Evolutionary conservation across 495 filamentous ascomycete genomes (phyloP).

Genomic region (Penicillium lividum): DNA sequence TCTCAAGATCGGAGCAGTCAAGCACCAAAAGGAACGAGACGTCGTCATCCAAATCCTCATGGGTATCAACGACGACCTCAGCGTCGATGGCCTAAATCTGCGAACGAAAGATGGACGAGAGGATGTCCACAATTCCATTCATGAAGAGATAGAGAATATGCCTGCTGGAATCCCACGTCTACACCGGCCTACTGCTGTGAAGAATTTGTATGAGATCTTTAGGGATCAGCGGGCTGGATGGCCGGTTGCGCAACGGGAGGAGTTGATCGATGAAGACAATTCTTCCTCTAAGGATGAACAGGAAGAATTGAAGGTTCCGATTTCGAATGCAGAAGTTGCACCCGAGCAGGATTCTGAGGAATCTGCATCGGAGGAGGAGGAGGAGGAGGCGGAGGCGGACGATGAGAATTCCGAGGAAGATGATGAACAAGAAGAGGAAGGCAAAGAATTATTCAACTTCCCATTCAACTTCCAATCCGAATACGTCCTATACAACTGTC

Average conservation of each 20-base stretch:
- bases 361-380: too few species aligned
- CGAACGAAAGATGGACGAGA: background rate
- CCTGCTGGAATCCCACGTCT: background rate
- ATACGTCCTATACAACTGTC: background rate
- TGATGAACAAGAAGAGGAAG: background rate
- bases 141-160: background rate
- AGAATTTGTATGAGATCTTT: background rate
- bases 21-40: background rate
- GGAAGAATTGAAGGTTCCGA: too few species aligned
- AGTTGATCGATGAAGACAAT: background rate
- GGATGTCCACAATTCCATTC: background rate
- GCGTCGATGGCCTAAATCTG: background rate
- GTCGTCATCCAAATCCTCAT: background rate
- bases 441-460: too few species aligned
- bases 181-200: background rate
- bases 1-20: background rate
- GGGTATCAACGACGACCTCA: background rate
- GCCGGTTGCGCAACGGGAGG: background rate
- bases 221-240: background rate
- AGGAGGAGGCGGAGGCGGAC: background rate
- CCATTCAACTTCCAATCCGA: background rate
- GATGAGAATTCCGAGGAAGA: background rate
- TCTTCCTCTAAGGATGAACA: too few species aligned
- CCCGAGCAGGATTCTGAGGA: too few species aligned
- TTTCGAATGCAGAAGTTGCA: too few species aligned